Conservation (phyloP, 1,284 basidiomycete species). For the Papiliotrema flavescens region DNA sequence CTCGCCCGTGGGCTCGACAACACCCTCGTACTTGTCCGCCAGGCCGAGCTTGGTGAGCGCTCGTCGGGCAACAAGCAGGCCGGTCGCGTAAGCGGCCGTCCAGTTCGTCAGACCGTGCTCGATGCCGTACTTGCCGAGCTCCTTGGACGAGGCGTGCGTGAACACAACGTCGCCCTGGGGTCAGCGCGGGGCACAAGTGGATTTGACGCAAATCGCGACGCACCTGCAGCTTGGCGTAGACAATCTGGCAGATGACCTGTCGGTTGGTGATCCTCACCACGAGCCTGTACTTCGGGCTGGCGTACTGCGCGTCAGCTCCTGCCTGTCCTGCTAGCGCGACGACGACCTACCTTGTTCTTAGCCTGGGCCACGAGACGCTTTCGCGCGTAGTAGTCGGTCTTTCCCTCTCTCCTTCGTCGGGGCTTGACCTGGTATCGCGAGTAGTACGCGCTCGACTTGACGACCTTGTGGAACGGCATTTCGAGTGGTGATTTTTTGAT, state of each 20-base stretch:
- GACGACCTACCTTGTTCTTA: conserved; percentile 99
- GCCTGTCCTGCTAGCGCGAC: conserved; percentile 63
- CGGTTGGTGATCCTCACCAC: conserved; percentile 98
- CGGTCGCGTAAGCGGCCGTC: conserved; percentile 98
- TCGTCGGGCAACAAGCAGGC: conserved; percentile 91
- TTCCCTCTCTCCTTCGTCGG: conserved; percentile 91
- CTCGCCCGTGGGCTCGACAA: conserved; percentile 86
- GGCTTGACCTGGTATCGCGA: conserved; percentile 96
- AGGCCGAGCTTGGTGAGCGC: conserved; percentile 93
- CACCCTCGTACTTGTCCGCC: conserved; percentile 98
- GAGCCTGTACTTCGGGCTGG: conserved; percentile 71
- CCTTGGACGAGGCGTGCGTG: conserved; percentile 78
- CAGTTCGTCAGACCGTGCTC: conserved; percentile 99
- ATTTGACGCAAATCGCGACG: background rate
- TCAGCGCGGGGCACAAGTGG: conserved; percentile 1
- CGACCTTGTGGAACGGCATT: conserved; percentile 56
- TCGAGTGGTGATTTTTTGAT: conserved; percentile 13
- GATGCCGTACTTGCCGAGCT: conserved; percentile 94
- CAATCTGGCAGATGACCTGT: conserved; percentile 86
- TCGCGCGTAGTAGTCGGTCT: conserved; percentile 99
- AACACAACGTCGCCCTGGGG: conserved; percentile 82
- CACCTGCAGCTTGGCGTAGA: conserved; percentile 88
- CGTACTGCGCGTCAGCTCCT: conserved; percentile 1
- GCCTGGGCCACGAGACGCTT: conserved; percentile 95
- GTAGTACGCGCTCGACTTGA: conserved; percentile 77